phyloP scores from a whole-genome alignment of 352 stramenopile species.

The Pythium oligandrum region DNA sequence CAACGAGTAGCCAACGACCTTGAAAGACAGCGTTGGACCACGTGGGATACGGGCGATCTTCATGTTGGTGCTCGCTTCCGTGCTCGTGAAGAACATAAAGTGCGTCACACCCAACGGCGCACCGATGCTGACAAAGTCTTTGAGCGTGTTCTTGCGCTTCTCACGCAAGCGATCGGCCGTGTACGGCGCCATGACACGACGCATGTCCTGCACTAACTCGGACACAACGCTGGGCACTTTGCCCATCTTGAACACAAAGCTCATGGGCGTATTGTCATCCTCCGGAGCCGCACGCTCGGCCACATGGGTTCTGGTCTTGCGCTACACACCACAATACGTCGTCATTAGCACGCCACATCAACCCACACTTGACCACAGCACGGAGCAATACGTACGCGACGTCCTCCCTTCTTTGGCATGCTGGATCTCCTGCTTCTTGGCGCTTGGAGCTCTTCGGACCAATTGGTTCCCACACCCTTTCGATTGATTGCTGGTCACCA shows the following conservation, averaged over 20 bases:
- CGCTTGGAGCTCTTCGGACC: not conserved
- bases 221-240: conserved; percentile 74
- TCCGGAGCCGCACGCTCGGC: conserved; percentile 56
- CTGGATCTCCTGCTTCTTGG: conserved; percentile 1
- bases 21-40: conserved; percentile 95
- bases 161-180: conserved; percentile 92
- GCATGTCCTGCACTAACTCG: conserved; percentile 89
- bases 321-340: conserved; percentile 28
- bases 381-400: conserved; percentile 54
- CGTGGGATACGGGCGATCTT: conserved; percentile 91
- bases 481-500: conserved; percentile 3
- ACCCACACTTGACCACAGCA: not conserved
- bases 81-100: conserved; percentile 95
- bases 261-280: conserved; percentile 86
- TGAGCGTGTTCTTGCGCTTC: conserved; percentile 89
- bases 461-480: conserved; percentile 5
- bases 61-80: conserved; percentile 91
- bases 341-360: not conserved
- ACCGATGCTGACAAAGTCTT: conserved; percentile 90
- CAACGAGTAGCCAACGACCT: conserved; percentile 87
- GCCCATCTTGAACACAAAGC: conserved; percentile 91
- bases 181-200: conserved; percentile 93
- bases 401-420: conserved; percentile 83
- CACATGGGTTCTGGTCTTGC: conserved; percentile 82
- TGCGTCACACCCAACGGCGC: conserved; percentile 94